phyloP scores from a whole-genome alignment of 1,284 basidiomycete genomes.

The Ustilago tritici region DNA sequence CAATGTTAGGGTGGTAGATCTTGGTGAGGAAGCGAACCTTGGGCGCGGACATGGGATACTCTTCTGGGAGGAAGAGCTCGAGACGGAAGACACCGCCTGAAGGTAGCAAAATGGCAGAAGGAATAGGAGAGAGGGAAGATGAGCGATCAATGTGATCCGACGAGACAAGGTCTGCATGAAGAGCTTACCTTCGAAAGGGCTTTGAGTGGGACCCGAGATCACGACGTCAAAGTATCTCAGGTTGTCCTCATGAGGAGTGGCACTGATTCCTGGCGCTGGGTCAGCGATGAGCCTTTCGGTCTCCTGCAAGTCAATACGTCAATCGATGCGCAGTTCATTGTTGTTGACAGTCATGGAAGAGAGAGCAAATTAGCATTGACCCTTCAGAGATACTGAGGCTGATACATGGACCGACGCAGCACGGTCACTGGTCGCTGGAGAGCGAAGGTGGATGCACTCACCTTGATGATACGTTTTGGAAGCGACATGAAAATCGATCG shows the following conservation, averaged over 20 bases:
- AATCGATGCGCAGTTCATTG: background rate
- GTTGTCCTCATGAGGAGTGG: conserved; percentile 95
- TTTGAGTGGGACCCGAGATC: conserved; percentile 91
- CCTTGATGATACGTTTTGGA: conserved; percentile 70
- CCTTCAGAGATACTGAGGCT: background rate
- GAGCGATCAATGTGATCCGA: background rate
- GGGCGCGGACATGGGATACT: conserved; percentile 98
- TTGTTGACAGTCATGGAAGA: background rate
- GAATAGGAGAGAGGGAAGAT: background rate
- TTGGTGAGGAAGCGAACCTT: conserved; percentile 98
- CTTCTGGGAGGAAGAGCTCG: conserved; percentile 96
- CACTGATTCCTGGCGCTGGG: conserved; percentile 94
- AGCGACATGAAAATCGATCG: conserved; percentile 56
- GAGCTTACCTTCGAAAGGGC: conserved; percentile 80
- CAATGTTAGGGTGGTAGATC: conserved; percentile 99
- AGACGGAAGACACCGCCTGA: conserved; percentile 84
- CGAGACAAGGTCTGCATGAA: background rate
- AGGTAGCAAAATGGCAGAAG: background rate
- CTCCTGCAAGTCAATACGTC: conserved; percentile 76
- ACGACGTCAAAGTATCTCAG: conserved; percentile 98
- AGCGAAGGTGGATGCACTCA: conserved; percentile 19
- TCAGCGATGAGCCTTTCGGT: conserved; percentile 95
- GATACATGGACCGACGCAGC: too few relatives aligned
- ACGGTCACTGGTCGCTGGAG: background rate
- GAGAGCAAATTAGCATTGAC: background rate